phyloP scores from a whole-genome alignment of 1,284 basidiomycete species.

The Tilletia caries region DNA sequence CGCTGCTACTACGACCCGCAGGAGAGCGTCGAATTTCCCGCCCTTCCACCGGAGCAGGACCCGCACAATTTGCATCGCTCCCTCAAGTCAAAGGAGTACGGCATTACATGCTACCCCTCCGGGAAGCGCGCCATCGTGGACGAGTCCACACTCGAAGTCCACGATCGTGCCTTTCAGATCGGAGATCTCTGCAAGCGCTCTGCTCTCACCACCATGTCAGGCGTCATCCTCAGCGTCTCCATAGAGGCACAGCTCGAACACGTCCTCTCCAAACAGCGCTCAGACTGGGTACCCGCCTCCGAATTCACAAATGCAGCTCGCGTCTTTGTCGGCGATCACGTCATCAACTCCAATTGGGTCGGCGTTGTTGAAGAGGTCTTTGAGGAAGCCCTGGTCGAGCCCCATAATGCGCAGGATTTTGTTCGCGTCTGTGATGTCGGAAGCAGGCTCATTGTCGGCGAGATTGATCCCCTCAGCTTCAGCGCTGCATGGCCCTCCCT shows the following conservation, averaged over 20 bases:
- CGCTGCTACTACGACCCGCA: conserved; percentile 31
- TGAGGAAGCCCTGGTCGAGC: conserved; percentile 71
- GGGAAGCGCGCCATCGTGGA: conserved; percentile 62
- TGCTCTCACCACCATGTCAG: conserved; percentile 70
- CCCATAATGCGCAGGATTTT: conserved; percentile 56
- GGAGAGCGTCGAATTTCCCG: neutral
- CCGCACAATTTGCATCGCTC: conserved; percentile 63
- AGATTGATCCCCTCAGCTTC: conserved; percentile 21
- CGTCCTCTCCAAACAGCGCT: conserved; percentile 65
- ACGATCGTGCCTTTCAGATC: conserved; percentile 72
- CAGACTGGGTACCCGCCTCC: conserved; percentile 63
- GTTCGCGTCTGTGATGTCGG: conserved; percentile 28
- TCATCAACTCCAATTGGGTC: conserved; percentile 75
- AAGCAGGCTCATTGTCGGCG: conserved; percentile 23
- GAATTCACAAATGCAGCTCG: conserved; percentile 57
- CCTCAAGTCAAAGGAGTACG: conserved; percentile 74
- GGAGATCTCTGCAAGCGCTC: conserved; percentile 81
- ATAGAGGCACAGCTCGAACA: conserved; percentile 70
- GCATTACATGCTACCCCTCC: conserved; percentile 67
- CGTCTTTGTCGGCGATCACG: conserved; percentile 57
- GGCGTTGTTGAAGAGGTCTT: conserved; percentile 71
- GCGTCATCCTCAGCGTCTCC: conserved; percentile 66
- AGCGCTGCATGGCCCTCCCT: conserved; percentile 23
- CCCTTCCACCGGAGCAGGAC: conserved; percentile 16
- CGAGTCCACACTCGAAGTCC: conserved; percentile 68